phyloP scores from a whole-genome alignment of 2,329 filamentous ascomycete genomes.

The Trichoderma brevicompactum region DNA sequence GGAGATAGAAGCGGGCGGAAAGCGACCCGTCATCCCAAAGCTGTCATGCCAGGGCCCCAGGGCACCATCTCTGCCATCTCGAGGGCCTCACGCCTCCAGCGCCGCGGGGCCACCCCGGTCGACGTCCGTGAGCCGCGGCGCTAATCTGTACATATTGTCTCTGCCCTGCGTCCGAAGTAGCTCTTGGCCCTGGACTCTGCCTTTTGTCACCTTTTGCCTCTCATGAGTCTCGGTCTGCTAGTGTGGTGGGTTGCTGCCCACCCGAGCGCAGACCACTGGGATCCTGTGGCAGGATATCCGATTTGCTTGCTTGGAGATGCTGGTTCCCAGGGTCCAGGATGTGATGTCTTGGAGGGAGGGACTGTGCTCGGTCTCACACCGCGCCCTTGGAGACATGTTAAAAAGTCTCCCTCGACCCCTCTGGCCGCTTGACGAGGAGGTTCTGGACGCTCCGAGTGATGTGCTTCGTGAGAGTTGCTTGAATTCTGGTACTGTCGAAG shows the following conservation, averaged over 20 bases:
- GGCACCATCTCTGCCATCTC: slow-evolving; percentile 23
- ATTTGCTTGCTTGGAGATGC: slow-evolving; percentile 15
- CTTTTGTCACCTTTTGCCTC: slow-evolving; percentile 1
- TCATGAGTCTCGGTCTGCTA: slow-evolving; percentile 1
- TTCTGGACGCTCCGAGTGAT: neutral
- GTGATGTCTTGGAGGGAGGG: slow-evolving; percentile 20
- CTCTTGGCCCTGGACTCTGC: slow-evolving; percentile 9
- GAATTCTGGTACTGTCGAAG: neutral
- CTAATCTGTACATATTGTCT: slow-evolving; percentile 18
- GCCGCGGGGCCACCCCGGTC: slow-evolving; percentile 13
- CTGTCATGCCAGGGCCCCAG: neutral
- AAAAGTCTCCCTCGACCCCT: slow-evolving; percentile 28
- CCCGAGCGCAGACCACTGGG: slow-evolving; percentile 7
- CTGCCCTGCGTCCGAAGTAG: slow-evolving; percentile 27
- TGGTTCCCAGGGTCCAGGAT: slow-evolving; percentile 1
- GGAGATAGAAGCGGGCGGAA: slow-evolving; percentile 1
- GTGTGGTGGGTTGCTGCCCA: slow-evolving; percentile 21
- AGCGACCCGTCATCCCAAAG: slow-evolving; percentile 15
- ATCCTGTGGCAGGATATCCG: slow-evolving; percentile 3
- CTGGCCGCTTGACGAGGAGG: neutral
- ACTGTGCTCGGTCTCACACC: slow-evolving; percentile 19
- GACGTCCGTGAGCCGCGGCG: slow-evolving; percentile 30
- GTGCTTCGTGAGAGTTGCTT: neutral
- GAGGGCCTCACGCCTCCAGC: neutral
- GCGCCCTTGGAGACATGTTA: slow-evolving; percentile 21